Conservation (phyloP, 805 yeast genomes). For the Saccharomycopsis schoenii region DNA sequence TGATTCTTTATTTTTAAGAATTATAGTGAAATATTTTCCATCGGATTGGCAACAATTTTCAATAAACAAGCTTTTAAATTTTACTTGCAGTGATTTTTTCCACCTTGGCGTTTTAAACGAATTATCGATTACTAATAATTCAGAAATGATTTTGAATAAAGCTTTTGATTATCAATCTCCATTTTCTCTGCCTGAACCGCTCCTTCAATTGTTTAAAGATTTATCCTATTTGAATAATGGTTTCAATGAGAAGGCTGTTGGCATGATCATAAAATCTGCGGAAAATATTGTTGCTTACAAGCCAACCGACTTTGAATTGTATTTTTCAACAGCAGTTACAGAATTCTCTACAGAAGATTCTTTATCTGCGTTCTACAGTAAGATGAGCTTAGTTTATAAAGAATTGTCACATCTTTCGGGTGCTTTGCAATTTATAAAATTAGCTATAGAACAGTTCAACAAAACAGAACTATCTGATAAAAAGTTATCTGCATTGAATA, state of each 20-base stretch:
- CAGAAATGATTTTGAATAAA: conserved; percentile 7
- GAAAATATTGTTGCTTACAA: conserved; percentile 23
- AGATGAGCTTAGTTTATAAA: conserved; percentile 30
- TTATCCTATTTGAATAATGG: conserved; percentile 21
- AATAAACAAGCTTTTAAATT: conserved; percentile 17
- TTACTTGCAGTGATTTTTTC: conserved; percentile 19
- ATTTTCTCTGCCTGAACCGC: conserved; percentile 13
- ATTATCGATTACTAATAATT: conserved; percentile 3
- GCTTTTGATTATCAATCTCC: background rate
- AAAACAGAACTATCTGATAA: conserved; percentile 20
- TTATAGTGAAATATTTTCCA: conserved; percentile 5
- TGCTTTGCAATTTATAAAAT: conserved; percentile 30
- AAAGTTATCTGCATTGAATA: background rate
- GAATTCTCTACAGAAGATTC: conserved; percentile 24
- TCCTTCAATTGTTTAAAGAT: conserved; percentile 21
- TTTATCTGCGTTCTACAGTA: conserved; percentile 29
- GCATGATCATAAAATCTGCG: conserved; percentile 24
- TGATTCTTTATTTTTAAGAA: conserved; percentile 15
- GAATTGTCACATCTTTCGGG: conserved; percentile 23
- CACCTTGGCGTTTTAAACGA: conserved; percentile 4
- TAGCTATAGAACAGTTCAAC: conserved; percentile 18
- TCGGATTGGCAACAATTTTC: background rate
- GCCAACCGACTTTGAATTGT: conserved; percentile 21
- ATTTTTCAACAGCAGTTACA: conserved; percentile 17
- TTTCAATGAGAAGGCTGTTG: conserved; percentile 24